Evolutionary conservation across 2,329 filamentous ascomycete genomes (phyloP).

Genomic region (Didymella exigua): DNA sequence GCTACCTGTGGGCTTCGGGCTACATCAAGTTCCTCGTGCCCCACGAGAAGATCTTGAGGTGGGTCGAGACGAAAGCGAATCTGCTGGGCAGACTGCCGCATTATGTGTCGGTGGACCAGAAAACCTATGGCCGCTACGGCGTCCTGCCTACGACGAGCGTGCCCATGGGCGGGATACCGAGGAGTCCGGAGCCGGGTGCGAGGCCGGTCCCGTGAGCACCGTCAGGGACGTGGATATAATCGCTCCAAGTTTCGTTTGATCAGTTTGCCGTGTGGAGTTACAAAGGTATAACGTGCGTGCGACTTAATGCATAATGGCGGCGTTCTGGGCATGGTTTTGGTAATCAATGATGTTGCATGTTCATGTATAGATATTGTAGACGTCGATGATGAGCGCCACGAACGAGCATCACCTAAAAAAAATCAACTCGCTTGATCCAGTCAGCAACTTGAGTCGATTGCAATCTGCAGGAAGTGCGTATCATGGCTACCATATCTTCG

Average conservation of each 20-base stretch:
- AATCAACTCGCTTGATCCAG: too few species aligned
- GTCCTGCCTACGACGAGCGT: slow-evolving; percentile 66
- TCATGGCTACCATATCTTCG: too few species aligned
- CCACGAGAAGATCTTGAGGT: slow-evolving; percentile 84
- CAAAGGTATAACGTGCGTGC: background rate
- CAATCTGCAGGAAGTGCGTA: too few species aligned
- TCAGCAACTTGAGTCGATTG: too few species aligned
- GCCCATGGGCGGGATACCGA: slow-evolving; percentile 28
- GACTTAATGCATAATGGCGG: background rate
- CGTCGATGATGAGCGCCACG: background rate
- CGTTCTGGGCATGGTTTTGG: background rate
- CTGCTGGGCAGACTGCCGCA: slow-evolving; percentile 82
- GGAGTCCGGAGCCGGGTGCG: slow-evolving; percentile 41
- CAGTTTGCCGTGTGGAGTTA: too few species aligned
- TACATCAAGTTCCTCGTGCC: slow-evolving; percentile 90
- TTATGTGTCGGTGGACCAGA: slow-evolving; percentile 94
- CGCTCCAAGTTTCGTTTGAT: too few species aligned
- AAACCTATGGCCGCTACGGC: slow-evolving; percentile 91
- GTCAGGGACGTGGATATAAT: too few species aligned
- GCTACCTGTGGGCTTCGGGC: slow-evolving; percentile 86
- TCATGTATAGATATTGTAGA: background rate
- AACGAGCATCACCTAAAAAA: too few species aligned
- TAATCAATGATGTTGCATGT: background rate
- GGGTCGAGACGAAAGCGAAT: slow-evolving; percentile 87
- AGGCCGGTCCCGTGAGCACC: slow-evolving; percentile 33